Base-by-base conservation (phyloP, 305 asterid genomes). In the Fraxinus velutina region DNA sequence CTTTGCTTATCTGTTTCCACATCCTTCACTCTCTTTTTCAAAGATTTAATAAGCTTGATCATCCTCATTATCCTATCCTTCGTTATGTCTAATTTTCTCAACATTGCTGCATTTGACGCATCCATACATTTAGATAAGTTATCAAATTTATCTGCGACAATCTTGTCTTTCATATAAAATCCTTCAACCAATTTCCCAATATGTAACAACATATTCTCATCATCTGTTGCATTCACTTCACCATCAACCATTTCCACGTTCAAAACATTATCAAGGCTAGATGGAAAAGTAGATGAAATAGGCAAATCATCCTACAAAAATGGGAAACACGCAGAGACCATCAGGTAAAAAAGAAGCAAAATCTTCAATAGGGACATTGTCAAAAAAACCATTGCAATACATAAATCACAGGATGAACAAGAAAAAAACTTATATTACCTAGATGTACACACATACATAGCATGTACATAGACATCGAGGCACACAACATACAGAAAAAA, bases 161-260 rank as follows among this genome's bases (percentile, higher is more conserved):
- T 78, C 89, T 92, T 90, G 89, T 86, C 88, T 89, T 92, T 92
- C 79, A 84, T 83, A 85, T 86, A 91, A 82, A 94, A 90, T 75
- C 88, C 87, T 85, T 96, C 92, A 82, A 85, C 86, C 85, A 90
- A 80, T 88, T 90, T 89, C 85, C 89, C 91, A 81, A 92, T 81
- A 81, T 80, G 89, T 77, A 83, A 72, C 82, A 77, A 47, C 82
- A 89, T 78, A 88, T 80, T 83, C 84, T 93, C 98, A 75, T 70
- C 87, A 88, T 87, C 93, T 70, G 83, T 82, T 29, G 85, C 88
- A 89, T 84, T 85, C 86, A 82, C 83, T 87, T 84, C 92, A 72
- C 84, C 88, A 73, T 89, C 85, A 47, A 75, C 78, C 78, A 82
- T 80, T 76, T 89, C 93, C 87, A 83, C 34, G 76, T 82, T 84